A percentile compares a stretch with the other conserved stretches of the same genome.
Evolutionary conservation across 257 asterid genomes (phyloP).

Genomic region (Mentha longifolia): DNA sequence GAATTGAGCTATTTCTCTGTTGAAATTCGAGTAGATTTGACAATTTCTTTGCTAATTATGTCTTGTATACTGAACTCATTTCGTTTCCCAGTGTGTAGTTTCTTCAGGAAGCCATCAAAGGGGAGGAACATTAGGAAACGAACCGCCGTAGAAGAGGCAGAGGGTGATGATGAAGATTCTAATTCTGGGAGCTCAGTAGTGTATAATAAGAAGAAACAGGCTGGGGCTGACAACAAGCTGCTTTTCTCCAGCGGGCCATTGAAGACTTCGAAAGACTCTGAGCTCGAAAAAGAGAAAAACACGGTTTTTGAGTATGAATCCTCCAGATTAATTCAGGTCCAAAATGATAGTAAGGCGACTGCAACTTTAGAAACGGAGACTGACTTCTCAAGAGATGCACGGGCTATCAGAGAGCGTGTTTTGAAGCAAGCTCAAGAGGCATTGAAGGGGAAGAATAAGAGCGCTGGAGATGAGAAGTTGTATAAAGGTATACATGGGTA

Average conservation of each 20-base stretch:
- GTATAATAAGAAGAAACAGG: slow-evolving; percentile 61
- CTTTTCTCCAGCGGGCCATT: slow-evolving; percentile 64
- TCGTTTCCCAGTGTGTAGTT: slow-evolving; percentile 68
- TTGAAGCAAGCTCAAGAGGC: slow-evolving; percentile 74
- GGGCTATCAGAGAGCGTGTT: slow-evolving; percentile 80
- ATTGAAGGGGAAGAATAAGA: slow-evolving; percentile 69
- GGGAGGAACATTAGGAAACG: slow-evolving; percentile 81
- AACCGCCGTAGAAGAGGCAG: slow-evolving; percentile 55
- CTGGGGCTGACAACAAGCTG: slow-evolving; percentile 59
- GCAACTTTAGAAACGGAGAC: slow-evolving; percentile 90
- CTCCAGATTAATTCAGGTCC: slow-evolving; percentile 76
- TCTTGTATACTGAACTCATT: slow-evolving; percentile 15
- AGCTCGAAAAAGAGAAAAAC: slow-evolving; percentile 42
- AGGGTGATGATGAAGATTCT: slow-evolving; percentile 60
- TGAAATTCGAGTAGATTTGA: not conserved
- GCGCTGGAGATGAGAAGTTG: slow-evolving; percentile 58
- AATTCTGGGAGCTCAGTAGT: slow-evolving; percentile 48
- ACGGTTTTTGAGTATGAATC: slow-evolving; percentile 74
- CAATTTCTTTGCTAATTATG: not conserved
- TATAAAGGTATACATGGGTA: slow-evolving; percentile 83
- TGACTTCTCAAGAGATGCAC: slow-evolving; percentile 82
- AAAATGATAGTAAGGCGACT: slow-evolving; percentile 79
- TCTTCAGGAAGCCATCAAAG: slow-evolving; percentile 80
- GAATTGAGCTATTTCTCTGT: not conserved
- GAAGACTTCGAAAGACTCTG: slow-evolving; percentile 49